These are phyloP conservation scores for Cordyceps sp. DNA, from an alignment of 2,329 filamentous ascomycete species.

Conservation along the genomic window DNA sequence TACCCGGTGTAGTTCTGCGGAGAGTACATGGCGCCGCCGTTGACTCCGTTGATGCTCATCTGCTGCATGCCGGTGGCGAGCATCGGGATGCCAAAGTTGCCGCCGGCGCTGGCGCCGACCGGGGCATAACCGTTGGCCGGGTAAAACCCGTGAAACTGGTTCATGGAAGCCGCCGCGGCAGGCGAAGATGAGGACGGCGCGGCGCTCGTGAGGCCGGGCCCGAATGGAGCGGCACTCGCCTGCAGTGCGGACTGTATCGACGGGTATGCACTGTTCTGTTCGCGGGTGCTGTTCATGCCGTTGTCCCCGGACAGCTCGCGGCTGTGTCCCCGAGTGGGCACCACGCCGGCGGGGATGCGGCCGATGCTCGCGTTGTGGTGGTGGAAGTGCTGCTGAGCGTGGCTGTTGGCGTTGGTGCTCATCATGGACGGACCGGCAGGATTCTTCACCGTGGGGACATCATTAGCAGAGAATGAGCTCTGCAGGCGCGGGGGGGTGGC, in stretches of 20 bases:
- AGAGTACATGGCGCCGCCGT: slow-evolving; percentile 29
- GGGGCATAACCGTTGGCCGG: slow-evolving; percentile 12
- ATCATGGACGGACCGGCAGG: slow-evolving; percentile 29
- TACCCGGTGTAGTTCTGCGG: slow-evolving; percentile 43
- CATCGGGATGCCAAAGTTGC: slow-evolving; percentile 23
- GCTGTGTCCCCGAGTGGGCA: slow-evolving; percentile 48
- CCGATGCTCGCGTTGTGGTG: slow-evolving; percentile 73
- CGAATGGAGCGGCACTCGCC: slow-evolving; percentile 64
- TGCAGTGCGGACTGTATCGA: slow-evolving; percentile 60
- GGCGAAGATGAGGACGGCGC: slow-evolving; percentile 11
- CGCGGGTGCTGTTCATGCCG: slow-evolving; percentile 20
- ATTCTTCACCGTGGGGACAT: slow-evolving; percentile 73
- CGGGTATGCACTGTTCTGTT: slow-evolving; percentile 32
- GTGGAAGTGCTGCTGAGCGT: slow-evolving; percentile 48
- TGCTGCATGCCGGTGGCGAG: slow-evolving; percentile 53
- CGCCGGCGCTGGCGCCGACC: slow-evolving; percentile 8
- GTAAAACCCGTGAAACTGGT: slow-evolving; percentile 16
- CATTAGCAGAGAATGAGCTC: slow-evolving; percentile 79
- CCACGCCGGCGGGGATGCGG: slow-evolving; percentile 52
- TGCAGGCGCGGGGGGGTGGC: slow-evolving; percentile 55
- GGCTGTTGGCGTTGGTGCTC: slow-evolving; percentile 34
- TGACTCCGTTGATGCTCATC: slow-evolving; percentile 36
- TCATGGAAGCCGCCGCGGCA: slow-evolving; percentile 7
- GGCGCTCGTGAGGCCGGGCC: slow-evolving; percentile 31
- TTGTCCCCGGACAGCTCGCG: slow-evolving; percentile 49